Base-by-base conservation (phyloP, 257 asterid species). In the Gentiana macrophylla region DNA sequence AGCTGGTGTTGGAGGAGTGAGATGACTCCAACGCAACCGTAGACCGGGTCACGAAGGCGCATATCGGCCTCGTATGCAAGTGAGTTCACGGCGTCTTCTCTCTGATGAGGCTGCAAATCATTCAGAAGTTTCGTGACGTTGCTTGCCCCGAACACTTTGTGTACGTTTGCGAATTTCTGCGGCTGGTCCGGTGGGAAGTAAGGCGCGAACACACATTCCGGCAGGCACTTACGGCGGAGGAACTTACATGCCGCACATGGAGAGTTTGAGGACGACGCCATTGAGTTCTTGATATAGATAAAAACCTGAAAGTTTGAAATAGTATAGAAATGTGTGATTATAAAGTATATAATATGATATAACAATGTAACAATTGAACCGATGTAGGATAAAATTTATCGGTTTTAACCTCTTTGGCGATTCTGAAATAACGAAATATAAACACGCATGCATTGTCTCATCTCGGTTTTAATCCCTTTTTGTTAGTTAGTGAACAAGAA, bases 201-300 rank as follows among this genome's bases (percentile, higher is more conserved):
- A 0, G 80, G 80, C 8, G 77, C 80, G 4, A 74, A 74, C 0
- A 74, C 80, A n/a, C 80, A 74, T 35, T 74, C 77, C 2, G 77
- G 77, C 53, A 70, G 77, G 35, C 80, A 74, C 53, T 74, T 74
- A 7, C 77, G 65, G 35, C 77, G 72, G 1, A 74, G 71, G 36
- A 74, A 74, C 52, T 74, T 74, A 53, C 80, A 74, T 12, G 80
- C 80, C 24, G 80, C 79, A 5, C 79, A 74, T 2, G 79, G 79
- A 0, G 79, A 74, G 37, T 65, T 69, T 13, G 79, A 61, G 8
- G 74, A 69, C 0, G 72, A 63, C 32, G 70, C 68, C 73, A 68
- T 68, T 41, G 6, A 60, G 50, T 50, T 32, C 5, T 1, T 0
- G 1, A n/a, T n/a, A n/a, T n/a, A n/a, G n/a, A n/a, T n/a, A n/a